phyloP scores from a whole-genome alignment of 1,284 basidiomycete genomes.

The Trametes pubescens region DNA sequence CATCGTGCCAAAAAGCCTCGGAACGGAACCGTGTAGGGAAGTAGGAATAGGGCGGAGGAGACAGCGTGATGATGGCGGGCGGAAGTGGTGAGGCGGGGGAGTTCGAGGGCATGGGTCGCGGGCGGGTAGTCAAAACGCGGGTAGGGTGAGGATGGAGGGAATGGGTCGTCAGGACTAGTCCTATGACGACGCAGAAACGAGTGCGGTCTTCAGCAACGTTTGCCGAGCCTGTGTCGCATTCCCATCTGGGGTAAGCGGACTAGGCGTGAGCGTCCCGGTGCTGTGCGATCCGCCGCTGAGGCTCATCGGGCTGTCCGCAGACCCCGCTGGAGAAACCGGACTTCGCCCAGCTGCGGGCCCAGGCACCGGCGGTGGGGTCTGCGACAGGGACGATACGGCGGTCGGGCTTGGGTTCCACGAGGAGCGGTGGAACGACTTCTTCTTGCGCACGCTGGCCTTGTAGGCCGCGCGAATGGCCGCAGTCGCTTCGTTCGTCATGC shows the following conservation, averaged over 20 bases:
- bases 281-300: conserved; percentile 31
- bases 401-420: conserved; percentile 57
- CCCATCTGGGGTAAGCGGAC: conserved; percentile 34
- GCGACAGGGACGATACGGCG: conserved; percentile 20
- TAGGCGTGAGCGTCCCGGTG: conserved; percentile 30
- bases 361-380: conserved; percentile 16
- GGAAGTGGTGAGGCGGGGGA: background rate
- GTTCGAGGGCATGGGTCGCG: background rate
- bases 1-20: conserved; percentile 7
- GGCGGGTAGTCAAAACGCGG: background rate
- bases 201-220: conserved; percentile 24
- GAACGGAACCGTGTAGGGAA: background rate
- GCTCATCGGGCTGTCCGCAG: conserved; percentile 24
- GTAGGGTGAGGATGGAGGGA: background rate
- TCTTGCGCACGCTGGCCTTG: conserved; percentile 61
- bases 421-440: conserved; percentile 60
- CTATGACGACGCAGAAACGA: conserved; percentile 31
- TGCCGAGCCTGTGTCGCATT: conserved; percentile 10
- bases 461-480: conserved; percentile 65
- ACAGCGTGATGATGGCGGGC: background rate
- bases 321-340: conserved; percentile 18
- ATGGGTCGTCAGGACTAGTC: background rate
- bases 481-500: conserved; percentile 44
- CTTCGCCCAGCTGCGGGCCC: conserved; percentile 15
- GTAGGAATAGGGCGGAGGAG: background rate